Evolutionary conservation across 805 yeast genomes (phyloP).

Genomic region (Saccharomycopsis sp.): DNA sequence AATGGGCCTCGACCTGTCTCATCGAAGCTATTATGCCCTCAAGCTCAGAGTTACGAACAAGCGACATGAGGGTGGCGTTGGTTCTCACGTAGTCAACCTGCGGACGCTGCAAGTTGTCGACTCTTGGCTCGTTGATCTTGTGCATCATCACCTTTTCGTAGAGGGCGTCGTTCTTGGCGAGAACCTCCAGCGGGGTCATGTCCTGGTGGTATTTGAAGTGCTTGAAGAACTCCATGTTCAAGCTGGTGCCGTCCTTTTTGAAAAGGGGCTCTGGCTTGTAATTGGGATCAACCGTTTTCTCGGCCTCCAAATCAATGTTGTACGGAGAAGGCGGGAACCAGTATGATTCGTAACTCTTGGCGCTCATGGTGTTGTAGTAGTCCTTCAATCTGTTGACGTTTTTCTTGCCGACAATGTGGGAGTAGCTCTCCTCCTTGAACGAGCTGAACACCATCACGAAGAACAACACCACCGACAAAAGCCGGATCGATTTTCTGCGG

Average conservation of each 20-base stretch:
- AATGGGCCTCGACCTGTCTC: conserved; percentile 44
- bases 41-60: conserved; percentile 52
- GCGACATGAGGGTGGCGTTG: conserved; percentile 58
- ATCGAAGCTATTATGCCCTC: conserved; percentile 39
- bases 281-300: conserved; percentile 12
- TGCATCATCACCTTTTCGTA: conserved; percentile 33
- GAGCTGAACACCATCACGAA: background rate
- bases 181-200: conserved; percentile 17
- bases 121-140: conserved; percentile 45
- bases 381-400: conserved; percentile 12
- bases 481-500: background rate
- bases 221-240: conserved; percentile 20
- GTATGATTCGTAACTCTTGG: conserved; percentile 3
- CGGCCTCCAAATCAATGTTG: conserved; percentile 11
- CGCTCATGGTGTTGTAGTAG: conserved; percentile 10
- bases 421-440: conserved; percentile 9
- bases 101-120: conserved; percentile 28
- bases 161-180: conserved; percentile 30
- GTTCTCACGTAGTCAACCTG: conserved; percentile 33
- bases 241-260: conserved; percentile 3
- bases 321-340: conserved; percentile 11
- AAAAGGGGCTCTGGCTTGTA: conserved; percentile 21
- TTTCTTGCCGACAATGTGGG: conserved; percentile 12
- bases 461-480: conserved; percentile 2
- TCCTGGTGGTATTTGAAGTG: conserved; percentile 18